A percentile compares a stretch with the other conserved stretches of the same genome.
These are phyloP conservation scores for Pholiota molesta DNA, from an alignment of 768 basidiomycete species.

Conservation along the genomic window DNA sequence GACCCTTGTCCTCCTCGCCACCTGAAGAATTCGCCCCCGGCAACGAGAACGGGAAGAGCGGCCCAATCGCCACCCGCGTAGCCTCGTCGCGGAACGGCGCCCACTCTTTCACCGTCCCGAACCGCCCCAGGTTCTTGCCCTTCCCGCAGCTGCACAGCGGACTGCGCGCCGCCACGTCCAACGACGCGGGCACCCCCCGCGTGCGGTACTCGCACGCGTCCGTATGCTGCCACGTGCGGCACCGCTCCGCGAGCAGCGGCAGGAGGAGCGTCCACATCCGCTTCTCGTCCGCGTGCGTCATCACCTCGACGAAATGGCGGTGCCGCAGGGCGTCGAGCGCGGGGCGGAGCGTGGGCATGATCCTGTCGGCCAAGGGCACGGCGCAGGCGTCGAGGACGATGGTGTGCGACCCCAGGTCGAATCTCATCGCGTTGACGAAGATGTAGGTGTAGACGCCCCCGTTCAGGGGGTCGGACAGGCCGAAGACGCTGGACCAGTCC, in stretches of 20 bases:
- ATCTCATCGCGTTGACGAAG: not conserved
- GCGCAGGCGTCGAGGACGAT: constrained; percentile 40
- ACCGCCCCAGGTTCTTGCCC: constrained; percentile 46
- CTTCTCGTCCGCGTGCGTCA: constrained; percentile 35
- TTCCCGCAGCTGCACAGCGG: constrained; percentile 59
- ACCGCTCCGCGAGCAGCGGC: constrained; percentile 54
- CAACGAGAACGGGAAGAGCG: constrained; percentile 55
- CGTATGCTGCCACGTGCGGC: constrained; percentile 53
- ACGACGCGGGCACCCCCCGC: constrained; percentile 39
- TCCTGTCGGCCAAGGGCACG: constrained; percentile 34
- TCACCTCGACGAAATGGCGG: constrained; percentile 14
- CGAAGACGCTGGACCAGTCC: no score
- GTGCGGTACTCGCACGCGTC: constrained; percentile 50
- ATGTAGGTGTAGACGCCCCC: not conserved
- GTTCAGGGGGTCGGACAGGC: no score
- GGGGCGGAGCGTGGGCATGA: constrained; percentile 20
- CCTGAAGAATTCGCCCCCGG: constrained; percentile 32
- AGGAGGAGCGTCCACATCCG: constrained; percentile 53
- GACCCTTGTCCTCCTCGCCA: no score
- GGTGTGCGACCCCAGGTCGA: not conserved
- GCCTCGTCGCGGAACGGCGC: constrained; percentile 41
- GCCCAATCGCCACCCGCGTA: constrained; percentile 54
- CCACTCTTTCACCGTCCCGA: constrained; percentile 39
- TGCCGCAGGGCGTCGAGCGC: constrained; percentile 12
- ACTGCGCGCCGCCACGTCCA: constrained; percentile 32